Base-by-base conservation (phyloP, 1,284 basidiomycete genomes). In the Pseudozyma pruni region DNA sequence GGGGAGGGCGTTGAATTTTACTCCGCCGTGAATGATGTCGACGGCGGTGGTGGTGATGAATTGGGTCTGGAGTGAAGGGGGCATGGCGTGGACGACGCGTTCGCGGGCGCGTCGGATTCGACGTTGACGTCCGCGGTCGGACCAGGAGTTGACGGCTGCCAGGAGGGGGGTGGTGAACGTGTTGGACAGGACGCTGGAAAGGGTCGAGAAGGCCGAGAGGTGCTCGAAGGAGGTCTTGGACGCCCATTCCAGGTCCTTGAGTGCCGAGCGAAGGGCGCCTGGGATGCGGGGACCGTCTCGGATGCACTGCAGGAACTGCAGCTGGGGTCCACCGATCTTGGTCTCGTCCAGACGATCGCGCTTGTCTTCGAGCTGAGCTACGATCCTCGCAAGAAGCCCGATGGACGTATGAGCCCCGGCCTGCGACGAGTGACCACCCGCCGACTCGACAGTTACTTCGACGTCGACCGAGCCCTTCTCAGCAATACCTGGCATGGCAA, bases 41-140 rank as follows among this genome's bases (percentile, higher is more conserved):
- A 88, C 85, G 3, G 90, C 90, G 74, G 90, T 89, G 0, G 89
- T 90, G 4, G 89, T 91, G 34, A 86, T 84, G n/a, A 89, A 83
- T 27, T 87, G 74, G 52, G 85, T 85, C 50, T 83, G 83, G 47
- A 83, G 76, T 7, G 17, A 11, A 8, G 46, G 23, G 4, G 54
- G 56, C 53, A 58, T 54, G 7, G 48, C 33, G 49, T 68, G 50
- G 2, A 50, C 53, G 10, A 56, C 59, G 3, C 56, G 51, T 42
- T 59, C 43, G 16, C 47, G 54, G 23, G 52, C 59, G 32, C 45
- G 42, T 16, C 29, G 37, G 40, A 64, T 63, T 17, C 67, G 55
- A 17, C 67, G 59, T 20, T 59, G 47, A 34, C 60, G 56, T 16
- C 67, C 60, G 2, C 67, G 60, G 9, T 60, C 56, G 2, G 60